Evolutionary conservation across 2,329 filamentous ascomycete species (phyloP).

Genomic region (Alternaria novae-zelandiae): DNA sequence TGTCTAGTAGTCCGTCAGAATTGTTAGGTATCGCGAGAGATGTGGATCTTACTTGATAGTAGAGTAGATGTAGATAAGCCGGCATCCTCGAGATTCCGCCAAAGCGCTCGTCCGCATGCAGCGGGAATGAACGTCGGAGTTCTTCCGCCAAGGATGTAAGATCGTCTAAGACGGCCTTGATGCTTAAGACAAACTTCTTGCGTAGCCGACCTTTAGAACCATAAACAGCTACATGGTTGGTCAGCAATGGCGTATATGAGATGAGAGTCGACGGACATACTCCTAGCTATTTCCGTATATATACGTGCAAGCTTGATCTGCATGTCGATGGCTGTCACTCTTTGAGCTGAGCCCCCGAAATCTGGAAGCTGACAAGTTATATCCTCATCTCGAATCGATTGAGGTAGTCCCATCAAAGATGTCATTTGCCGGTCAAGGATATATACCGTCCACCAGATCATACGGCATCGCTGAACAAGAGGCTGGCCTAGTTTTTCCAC

Average conservation of each 20-base stretch:
- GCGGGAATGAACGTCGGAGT: conserved; percentile 46
- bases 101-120: conserved; percentile 46
- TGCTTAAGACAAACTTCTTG: conserved; percentile 44
- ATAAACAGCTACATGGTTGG: conserved; percentile 48
- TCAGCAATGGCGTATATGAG: not conserved
- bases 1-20: conserved; percentile 34
- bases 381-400: conserved; percentile 59
- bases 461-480: conserved; percentile 55
- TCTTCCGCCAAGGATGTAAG: conserved; percentile 52
- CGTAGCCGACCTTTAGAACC: conserved; percentile 56
- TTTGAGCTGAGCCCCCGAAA: conserved; percentile 50
- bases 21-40: not conserved
- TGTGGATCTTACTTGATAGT: conserved; percentile 48
- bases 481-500: conserved; percentile 50
- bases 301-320: conserved; percentile 56
- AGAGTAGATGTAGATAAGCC: conserved; percentile 45
- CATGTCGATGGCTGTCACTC: conserved; percentile 51
- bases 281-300: conserved; percentile 54
- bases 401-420: conserved; percentile 60
- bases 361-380: conserved; percentile 56
- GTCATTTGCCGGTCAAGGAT: conserved; percentile 62
- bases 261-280: conserved; percentile 40
- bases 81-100: conserved; percentile 52
- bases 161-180: conserved; percentile 50
- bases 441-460: conserved; percentile 63